phyloP scores from a whole-genome alignment of 768 basidiomycete species.

The Piloderma croceum region DNA sequence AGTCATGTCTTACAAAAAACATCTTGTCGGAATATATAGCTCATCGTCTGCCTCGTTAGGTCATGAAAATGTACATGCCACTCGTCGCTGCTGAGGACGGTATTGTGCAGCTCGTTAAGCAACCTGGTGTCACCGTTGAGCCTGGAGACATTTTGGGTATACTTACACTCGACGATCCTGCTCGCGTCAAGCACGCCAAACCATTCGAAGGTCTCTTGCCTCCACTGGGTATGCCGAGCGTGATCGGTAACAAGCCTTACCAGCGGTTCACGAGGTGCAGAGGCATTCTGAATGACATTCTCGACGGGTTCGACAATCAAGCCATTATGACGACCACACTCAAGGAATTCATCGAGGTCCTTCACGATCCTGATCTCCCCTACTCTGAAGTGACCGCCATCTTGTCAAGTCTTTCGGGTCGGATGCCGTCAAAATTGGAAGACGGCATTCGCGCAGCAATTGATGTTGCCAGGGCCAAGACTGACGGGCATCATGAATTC shows the following conservation, averaged over 20 bases:
- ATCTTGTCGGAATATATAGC: conserved; percentile 5
- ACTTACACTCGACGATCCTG: conserved; percentile 91
- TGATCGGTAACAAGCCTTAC: conserved; percentile 85
- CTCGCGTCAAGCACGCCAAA: conserved; percentile 95
- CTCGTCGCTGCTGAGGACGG: conserved; percentile 93
- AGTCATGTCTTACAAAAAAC: conserved; percentile 15
- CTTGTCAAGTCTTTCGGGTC: conserved; percentile 83
- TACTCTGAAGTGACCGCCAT: conserved; percentile 81
- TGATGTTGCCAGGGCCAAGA: conserved; percentile 69
- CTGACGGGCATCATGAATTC: conserved; percentile 78
- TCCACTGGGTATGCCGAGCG: conserved; percentile 76
- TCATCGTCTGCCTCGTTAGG: conserved; percentile 46
- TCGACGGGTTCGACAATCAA: conserved; percentile 96
- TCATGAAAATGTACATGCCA: conserved; percentile 99
- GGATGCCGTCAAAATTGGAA: conserved; percentile 89
- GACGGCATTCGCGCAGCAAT: conserved; percentile 75
- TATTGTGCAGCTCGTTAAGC: conserved; percentile 92
- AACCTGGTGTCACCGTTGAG: conserved; percentile 93
- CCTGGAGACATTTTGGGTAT: conserved; percentile 98
- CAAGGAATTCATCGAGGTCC: conserved; percentile 77
- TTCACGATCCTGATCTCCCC: conserved; percentile 83
- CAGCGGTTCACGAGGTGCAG: conserved; percentile 76
- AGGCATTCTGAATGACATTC: conserved; percentile 79
- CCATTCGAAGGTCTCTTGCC: conserved; percentile 95
- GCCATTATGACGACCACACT: conserved; percentile 81